Evolutionary conservation across 2,329 filamentous ascomycete genomes (phyloP).

Genomic region (Teratosphaeria pseudoeucalypti): DNA sequence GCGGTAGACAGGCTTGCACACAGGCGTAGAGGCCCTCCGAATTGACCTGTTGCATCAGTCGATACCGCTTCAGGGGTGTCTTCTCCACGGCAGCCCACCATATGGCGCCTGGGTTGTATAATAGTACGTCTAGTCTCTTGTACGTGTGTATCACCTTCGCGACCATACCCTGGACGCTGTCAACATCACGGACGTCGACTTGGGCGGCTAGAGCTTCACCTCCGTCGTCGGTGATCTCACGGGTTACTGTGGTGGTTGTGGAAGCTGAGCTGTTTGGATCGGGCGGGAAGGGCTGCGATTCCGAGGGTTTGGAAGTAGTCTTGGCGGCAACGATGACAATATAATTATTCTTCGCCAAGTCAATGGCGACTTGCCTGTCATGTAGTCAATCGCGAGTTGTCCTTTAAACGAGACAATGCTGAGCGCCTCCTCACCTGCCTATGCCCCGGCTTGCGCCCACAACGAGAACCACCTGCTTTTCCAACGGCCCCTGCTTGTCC

Average conservation of each 20-base stretch:
- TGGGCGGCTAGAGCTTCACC: conserved; percentile 55
- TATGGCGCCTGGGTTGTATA: conserved; percentile 80
- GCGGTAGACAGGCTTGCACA: conserved; percentile 58
- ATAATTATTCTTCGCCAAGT: conserved; percentile 62
- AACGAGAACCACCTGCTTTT: conserved; percentile 18
- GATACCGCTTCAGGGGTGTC: conserved; percentile 47
- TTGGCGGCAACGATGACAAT: conserved; percentile 73
- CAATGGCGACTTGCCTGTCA: conserved; percentile 68
- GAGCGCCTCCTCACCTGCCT: not conserved
- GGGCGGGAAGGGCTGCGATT: conserved; percentile 54
- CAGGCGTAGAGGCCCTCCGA: conserved; percentile 64
- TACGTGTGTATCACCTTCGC: conserved; percentile 45
- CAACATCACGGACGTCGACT: conserved; percentile 59
- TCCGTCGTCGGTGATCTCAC: conserved; percentile 58
- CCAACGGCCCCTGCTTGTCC: not conserved
- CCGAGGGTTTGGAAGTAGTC: conserved; percentile 53
- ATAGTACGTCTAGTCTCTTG: conserved; percentile 57
- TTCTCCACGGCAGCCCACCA: conserved; percentile 60
- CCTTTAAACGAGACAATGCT: not conserved
- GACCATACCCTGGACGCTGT: conserved; percentile 52
- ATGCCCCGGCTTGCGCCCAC: conserved; percentile 41
- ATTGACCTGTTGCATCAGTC: conserved; percentile 64
- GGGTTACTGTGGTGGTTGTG: conserved; percentile 69
- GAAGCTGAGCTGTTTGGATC: conserved; percentile 64
- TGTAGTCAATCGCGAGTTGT: not conserved